Evolutionary conservation across 2,329 filamentous ascomycete species (phyloP).

Genomic region (Sporothrix inflata): DNA sequence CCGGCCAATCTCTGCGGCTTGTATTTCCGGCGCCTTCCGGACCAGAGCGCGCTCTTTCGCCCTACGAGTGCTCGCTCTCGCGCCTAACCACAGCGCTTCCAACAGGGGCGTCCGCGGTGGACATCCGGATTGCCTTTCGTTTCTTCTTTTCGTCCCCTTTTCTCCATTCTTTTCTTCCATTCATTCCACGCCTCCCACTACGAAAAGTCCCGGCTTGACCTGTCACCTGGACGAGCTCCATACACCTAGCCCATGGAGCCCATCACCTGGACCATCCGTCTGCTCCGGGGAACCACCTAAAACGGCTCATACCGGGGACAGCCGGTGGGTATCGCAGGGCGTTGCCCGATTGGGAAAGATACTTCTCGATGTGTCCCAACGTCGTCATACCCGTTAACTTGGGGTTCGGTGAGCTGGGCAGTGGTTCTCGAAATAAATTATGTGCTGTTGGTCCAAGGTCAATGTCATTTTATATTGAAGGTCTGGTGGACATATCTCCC

Average conservation of each 20-base stretch:
- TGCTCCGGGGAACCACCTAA: background rate
- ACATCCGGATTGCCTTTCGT: background rate
- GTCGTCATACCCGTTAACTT: background rate
- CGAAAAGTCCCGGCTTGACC: background rate
- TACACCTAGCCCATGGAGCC: background rate
- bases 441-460: background rate
- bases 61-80: background rate
- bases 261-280: background rate
- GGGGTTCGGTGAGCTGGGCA: background rate
- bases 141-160: background rate
- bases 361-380: background rate
- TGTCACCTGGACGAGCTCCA: background rate
- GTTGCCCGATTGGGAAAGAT: background rate
- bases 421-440: background rate
- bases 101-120: conserved; percentile 3
- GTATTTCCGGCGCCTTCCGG: conserved; percentile 8
- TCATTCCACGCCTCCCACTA: background rate
- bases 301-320: conserved; percentile 4
- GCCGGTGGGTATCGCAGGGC: background rate
- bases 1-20: conserved; percentile 4
- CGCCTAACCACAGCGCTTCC: background rate
- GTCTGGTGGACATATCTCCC: background rate
- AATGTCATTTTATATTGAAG: background rate
- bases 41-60: background rate
- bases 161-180: background rate